phyloP scores from a whole-genome alignment of 257 asterid species.

The Craterostigma plantagineum region DNA sequence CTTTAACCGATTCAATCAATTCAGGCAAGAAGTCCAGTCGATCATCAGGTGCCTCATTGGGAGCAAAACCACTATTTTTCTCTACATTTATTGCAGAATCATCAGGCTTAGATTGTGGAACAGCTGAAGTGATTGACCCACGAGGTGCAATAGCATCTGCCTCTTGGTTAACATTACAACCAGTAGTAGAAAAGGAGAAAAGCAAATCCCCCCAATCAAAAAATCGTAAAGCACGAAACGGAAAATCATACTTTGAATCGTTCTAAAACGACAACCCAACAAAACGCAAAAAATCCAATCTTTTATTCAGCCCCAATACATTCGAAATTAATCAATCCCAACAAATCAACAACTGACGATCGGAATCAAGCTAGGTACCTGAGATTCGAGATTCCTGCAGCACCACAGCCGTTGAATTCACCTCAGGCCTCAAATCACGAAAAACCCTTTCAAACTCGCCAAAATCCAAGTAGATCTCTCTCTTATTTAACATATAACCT shows the following conservation, averaged over 20 bases:
- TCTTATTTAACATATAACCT: too few species aligned
- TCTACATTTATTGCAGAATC: too few species aligned
- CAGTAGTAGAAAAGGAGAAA: slow-evolving; percentile 9
- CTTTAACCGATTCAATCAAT: slow-evolving; percentile 46
- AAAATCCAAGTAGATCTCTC: slow-evolving; percentile 16
- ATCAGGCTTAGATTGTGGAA: slow-evolving; percentile 13
- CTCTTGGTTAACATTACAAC: slow-evolving; percentile 15
- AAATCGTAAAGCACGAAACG: too few species aligned
- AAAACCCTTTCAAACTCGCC: slow-evolving; percentile 20
- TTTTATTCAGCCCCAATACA: slow-evolving; percentile 1
- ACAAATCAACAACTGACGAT: neutral
- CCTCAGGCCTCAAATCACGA: slow-evolving; percentile 18
- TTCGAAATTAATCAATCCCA: neutral
- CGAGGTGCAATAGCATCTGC: slow-evolving; percentile 14
- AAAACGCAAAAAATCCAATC: too few species aligned
- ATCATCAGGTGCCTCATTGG: too few species aligned
- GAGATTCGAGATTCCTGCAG: slow-evolving; percentile 16
- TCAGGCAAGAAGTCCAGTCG: slow-evolving; percentile 47
- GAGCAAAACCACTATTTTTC: too few species aligned
- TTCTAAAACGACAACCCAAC: too few species aligned
- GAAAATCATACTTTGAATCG: too few species aligned
- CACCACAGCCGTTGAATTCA: slow-evolving; percentile 21
- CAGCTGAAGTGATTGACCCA: slow-evolving; percentile 6
- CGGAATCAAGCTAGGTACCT: slow-evolving; percentile 14
- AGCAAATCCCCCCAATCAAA: neutral